These are phyloP conservation scores for Parasitella parasitica DNA, from an alignment of 371 early-diverging fungal genomes.

Conservation along the genomic window DNA sequence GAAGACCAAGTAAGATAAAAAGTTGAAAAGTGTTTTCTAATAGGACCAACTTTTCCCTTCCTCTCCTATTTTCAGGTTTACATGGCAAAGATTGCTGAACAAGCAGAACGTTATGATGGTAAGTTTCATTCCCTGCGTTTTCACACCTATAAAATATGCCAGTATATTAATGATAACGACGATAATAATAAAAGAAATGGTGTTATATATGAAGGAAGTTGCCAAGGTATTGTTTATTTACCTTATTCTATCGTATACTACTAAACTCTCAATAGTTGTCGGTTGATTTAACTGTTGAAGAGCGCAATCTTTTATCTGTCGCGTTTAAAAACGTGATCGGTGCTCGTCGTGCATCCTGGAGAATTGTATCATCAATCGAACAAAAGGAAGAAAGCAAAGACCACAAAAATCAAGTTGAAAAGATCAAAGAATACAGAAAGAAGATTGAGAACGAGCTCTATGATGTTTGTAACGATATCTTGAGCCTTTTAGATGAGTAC, in stretches of 20 bases:
- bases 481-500: constrained; percentile 85
- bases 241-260: too few relatives aligned
- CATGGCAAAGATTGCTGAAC: constrained; percentile 99
- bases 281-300: constrained; percentile 90
- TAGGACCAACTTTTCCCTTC: not conserved
- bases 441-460: constrained; percentile 94
- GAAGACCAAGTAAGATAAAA: constrained; percentile 31
- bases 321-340: constrained; percentile 99
- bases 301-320: constrained; percentile 97
- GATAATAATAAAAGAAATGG: constrained; percentile 78
- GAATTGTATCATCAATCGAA: constrained; percentile 98
- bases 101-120: constrained; percentile 97
- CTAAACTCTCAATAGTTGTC: constrained; percentile 25
- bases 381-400: constrained; percentile 97
- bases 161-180: not conserved
- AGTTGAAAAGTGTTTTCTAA: not conserved
- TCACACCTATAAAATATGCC: too few relatives aligned
- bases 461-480: constrained; percentile 95
- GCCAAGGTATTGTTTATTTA: constrained; percentile 46
- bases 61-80: constrained; percentile 36
- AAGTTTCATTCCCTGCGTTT: too few relatives aligned
- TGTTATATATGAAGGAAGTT: constrained; percentile 89
- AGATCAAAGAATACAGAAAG: constrained; percentile 89
- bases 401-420: constrained; percentile 77
- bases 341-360: constrained; percentile 98